Conservation (phyloP, 2,329 filamentous ascomycete genomes). For the Colletotrichum sp. region DNA sequence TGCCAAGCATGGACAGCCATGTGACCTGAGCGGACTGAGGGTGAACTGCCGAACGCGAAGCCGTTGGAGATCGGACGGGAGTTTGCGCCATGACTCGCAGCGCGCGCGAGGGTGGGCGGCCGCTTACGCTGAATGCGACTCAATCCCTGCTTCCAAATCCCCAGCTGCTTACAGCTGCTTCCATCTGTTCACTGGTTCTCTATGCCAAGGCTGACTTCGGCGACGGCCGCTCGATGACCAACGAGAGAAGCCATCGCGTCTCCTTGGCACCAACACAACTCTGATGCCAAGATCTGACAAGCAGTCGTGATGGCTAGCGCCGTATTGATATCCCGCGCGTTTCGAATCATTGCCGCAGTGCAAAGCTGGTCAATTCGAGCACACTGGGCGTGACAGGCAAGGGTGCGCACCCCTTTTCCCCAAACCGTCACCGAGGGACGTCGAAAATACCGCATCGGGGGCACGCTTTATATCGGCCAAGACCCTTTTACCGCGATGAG, state of each 20-base stretch:
- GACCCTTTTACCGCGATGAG: conserved; percentile 33
- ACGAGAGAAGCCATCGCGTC: not conserved
- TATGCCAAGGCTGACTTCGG: not conserved
- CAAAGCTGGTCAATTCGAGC: not conserved
- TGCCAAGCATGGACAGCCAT: not conserved
- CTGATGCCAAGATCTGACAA: not conserved
- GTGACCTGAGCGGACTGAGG: not conserved
- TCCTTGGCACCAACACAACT: not conserved
- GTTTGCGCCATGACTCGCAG: not conserved
- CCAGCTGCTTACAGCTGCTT: not conserved
- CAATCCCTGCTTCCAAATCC: not conserved
- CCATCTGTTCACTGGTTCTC: not conserved
- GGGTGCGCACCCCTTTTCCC: not conserved
- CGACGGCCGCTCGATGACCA: not conserved
- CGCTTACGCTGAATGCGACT: not conserved
- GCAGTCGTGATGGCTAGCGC: not conserved
- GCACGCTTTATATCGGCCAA: conserved; percentile 33
- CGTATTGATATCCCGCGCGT: not conserved
- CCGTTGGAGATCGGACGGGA: not conserved
- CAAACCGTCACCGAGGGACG: not conserved
- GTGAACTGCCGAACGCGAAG: not conserved
- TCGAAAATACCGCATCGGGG: not conserved
- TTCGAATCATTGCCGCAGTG: not conserved
- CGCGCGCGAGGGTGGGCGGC: not conserved
- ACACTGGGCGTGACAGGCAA: not conserved